These are phyloP conservation scores for Lactarius indigo DNA, from an alignment of 768 basidiomycete genomes.

Conservation along the genomic window DNA sequence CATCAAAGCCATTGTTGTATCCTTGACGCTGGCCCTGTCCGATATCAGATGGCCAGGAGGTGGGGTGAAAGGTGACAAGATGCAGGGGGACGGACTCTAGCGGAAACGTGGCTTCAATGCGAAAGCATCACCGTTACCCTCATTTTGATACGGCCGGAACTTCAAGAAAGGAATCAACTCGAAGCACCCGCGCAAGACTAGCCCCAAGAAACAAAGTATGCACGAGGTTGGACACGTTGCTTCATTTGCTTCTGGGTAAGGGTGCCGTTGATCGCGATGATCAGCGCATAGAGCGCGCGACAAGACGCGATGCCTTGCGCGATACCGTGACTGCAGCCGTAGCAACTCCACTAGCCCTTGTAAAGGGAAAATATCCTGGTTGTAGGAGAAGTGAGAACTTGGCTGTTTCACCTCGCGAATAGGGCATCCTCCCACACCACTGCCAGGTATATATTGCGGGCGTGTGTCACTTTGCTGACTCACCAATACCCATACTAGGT, in stretches of 20 bases:
- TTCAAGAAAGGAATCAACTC: neutral
- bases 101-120: neutral
- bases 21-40: neutral
- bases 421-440: too few relatives aligned
- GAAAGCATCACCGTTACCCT: neutral
- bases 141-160: neutral
- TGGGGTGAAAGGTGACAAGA: neutral
- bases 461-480: neutral
- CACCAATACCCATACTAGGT: neutral
- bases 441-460: too few relatives aligned
- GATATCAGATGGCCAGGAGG: neutral
- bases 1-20: neutral
- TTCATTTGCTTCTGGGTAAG: neutral
- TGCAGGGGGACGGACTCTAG: neutral
- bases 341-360: neutral
- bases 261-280: neutral
- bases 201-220: neutral
- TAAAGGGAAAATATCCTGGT: neutral
- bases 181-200: neutral
- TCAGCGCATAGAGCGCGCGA: neutral
- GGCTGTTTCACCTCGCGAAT: neutral
- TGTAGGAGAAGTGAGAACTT: neutral
- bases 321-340: neutral
- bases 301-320: neutral
- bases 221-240: neutral